phyloP scores from a whole-genome alignment of 495 filamentous ascomycete genomes.

The Hypoxylon cercidicola region DNA sequence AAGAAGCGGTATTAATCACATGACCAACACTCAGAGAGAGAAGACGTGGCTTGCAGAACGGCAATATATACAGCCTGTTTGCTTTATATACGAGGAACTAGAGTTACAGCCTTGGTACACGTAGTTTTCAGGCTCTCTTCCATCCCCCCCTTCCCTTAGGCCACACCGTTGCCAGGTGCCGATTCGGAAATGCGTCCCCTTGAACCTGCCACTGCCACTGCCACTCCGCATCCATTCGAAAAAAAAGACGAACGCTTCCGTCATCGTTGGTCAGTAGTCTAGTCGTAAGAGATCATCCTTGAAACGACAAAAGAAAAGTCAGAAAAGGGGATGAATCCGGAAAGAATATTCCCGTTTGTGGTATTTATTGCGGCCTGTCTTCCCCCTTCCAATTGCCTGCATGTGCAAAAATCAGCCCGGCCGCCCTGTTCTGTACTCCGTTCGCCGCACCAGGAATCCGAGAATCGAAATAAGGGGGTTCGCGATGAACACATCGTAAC shows the following conservation, averaged over 20 bases:
- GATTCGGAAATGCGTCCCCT: neutral
- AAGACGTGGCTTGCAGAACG: neutral
- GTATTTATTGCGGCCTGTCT: neutral
- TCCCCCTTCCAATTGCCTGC: neutral
- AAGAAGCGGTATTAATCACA: neutral
- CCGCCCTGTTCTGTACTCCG: constrained; percentile 14
- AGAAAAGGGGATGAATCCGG: constrained; percentile 16
- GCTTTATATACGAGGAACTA: constrained; percentile 35
- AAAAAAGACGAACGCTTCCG: too few species aligned
- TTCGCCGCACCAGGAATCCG: constrained; percentile 24
- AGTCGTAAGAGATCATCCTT: too few species aligned
- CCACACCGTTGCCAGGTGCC: neutral
- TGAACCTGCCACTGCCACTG: neutral
- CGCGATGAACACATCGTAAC: constrained; percentile 31
- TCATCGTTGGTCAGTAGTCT: too few species aligned
- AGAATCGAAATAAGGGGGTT: constrained; percentile 22
- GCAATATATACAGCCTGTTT: constrained; percentile 32
- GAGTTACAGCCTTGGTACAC: constrained; percentile 23
- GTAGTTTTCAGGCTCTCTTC: constrained; percentile 2
- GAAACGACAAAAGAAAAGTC: constrained; percentile 4
- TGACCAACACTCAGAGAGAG: neutral
- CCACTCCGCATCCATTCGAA: too few species aligned
- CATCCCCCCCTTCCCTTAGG: neutral
- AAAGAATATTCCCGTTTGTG: constrained; percentile 14
- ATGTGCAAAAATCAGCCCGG: constrained; percentile 6